phyloP scores from a whole-genome alignment of 306 rosid genomes.

The Nissolia schottii region DNA sequence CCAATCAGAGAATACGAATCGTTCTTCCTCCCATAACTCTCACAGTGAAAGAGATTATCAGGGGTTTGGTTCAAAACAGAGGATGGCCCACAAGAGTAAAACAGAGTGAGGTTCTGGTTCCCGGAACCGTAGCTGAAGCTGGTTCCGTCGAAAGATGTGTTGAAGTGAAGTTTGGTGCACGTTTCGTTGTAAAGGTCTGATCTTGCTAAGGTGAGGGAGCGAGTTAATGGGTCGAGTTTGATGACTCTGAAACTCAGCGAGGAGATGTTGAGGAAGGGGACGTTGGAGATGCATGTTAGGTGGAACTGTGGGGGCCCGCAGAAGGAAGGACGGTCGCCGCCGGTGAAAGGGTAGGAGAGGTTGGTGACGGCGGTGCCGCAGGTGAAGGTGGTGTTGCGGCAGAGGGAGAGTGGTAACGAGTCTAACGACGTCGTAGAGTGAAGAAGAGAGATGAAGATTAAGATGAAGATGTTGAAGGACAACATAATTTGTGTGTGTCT shows the following conservation, averaged over 20 bases:
- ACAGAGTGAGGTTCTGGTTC: slow-evolving; percentile 40
- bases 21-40: background rate
- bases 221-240: slow-evolving; percentile 14
- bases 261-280: slow-evolving; percentile 30
- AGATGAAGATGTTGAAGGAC: background rate
- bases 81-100: slow-evolving; percentile 32
- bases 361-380: slow-evolving; percentile 40
- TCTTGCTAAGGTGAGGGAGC: slow-evolving; percentile 35
- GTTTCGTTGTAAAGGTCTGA: slow-evolving; percentile 58
- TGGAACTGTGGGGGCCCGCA: slow-evolving; percentile 55
- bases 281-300: slow-evolving; percentile 26
- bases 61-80: background rate
- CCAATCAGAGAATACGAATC: slow-evolving; percentile 51
- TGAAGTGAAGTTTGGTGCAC: slow-evolving; percentile 24
- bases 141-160: slow-evolving; percentile 27
- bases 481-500: background rate
- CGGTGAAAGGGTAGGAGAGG: slow-evolving; percentile 56
- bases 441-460: slow-evolving; percentile 20
- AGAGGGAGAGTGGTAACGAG: slow-evolving; percentile 20
- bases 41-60: slow-evolving; percentile 33
- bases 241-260: slow-evolving; percentile 40
- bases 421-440: slow-evolving; percentile 31
- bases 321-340: slow-evolving; percentile 36
- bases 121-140: slow-evolving; percentile 25
- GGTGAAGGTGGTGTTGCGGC: slow-evolving; percentile 43